Base-by-base conservation (phyloP, 2,329 filamentous ascomycete genomes). In the Penicillium sp. region DNA sequence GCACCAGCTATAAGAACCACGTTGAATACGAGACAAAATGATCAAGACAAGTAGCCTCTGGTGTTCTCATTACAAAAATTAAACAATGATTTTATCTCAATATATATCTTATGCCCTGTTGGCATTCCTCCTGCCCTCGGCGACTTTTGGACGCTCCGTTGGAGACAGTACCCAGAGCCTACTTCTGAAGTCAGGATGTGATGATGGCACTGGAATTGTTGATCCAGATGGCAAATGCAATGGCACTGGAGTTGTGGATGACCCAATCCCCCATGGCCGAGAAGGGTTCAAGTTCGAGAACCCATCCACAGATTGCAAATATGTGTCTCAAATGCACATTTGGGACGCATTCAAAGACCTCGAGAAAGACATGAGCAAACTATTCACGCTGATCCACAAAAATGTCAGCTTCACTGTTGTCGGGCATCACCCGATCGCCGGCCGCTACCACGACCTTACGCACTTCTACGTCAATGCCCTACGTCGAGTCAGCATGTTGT, bases 401-500 rank as follows among this genome's bases (percentile, higher is more conserved):
- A 62, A 72, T 43, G 69, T 72, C 29, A 63, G 57, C 43, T 72
- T 72, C 54, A 70, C 68, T 1, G 68, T 73, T 11, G 65, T 72
- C 11, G 70, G 70, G 13, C 67, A 71, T 46, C 70, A 72, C 39
- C 70, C 71, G 2, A 66, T 71, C 19, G 69, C 70, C 8, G 71
- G 71, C 2, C 66, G 61, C 46, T 73, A 73, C 36, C 53, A 64
- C 27, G 70, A 72, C 27, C 59, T 72, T 52, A 55, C 70, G 51
- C 69, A 72, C 61, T 72, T 72, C 47, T 71, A 69, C 23, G 68
- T 73, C 41, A 72, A 73, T 51, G 70, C 70, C 3, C 50, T 73
- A 29, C 62, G 68, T 8, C 60, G 70, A 15, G 67, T 72, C 11
- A 68, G 65, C 31, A 57, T 68, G 29, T 40, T 66, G 39, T 71